These are phyloP conservation scores for Pichia insulana DNA, from an alignment of 805 yeast species.

Conservation along the genomic window DNA sequence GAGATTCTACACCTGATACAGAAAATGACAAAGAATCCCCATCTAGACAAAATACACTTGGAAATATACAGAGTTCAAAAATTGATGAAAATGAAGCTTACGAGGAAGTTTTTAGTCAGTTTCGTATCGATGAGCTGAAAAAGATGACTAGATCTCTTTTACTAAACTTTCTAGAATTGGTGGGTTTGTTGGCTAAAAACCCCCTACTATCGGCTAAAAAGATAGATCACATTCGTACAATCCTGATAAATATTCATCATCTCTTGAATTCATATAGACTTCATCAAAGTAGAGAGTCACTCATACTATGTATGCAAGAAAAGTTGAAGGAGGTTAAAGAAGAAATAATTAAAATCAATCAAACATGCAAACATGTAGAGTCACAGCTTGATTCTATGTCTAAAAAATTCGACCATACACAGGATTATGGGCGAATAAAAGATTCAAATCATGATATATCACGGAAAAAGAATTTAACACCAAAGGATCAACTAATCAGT, in stretches of 20 bases:
- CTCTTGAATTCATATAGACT: slow-evolving; percentile 86
- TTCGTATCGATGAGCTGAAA: slow-evolving; percentile 67
- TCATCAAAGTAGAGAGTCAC: slow-evolving; percentile 87
- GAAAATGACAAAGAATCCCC: not conserved
- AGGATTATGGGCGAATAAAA: not conserved
- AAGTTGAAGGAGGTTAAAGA: slow-evolving; percentile 39
- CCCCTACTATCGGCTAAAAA: slow-evolving; percentile 55
- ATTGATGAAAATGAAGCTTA: slow-evolving; percentile 6
- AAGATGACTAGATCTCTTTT: slow-evolving; percentile 71
- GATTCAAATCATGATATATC: not conserved
- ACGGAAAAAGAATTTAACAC: too few relatives aligned
- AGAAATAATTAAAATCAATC: slow-evolving; percentile 36
- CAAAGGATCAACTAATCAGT: too few relatives aligned
- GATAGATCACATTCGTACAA: slow-evolving; percentile 69
- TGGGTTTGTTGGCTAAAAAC: slow-evolving; percentile 66
- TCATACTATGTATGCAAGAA: slow-evolving; percentile 63
- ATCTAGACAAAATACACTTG: slow-evolving; percentile 3
- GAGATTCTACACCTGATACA: slow-evolving; percentile 10
- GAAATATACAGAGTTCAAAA: not conserved
- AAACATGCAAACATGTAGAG: slow-evolving; percentile 33
- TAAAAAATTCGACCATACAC: not conserved
- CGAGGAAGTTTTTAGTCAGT: slow-evolving; percentile 32
- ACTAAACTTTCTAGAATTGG: slow-evolving; percentile 71
- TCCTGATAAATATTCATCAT: slow-evolving; percentile 86
- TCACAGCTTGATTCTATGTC: slow-evolving; percentile 24